phyloP scores from a whole-genome alignment of 2,329 filamentous ascomycete genomes.

The Paracoccidioides brasiliensis region DNA sequence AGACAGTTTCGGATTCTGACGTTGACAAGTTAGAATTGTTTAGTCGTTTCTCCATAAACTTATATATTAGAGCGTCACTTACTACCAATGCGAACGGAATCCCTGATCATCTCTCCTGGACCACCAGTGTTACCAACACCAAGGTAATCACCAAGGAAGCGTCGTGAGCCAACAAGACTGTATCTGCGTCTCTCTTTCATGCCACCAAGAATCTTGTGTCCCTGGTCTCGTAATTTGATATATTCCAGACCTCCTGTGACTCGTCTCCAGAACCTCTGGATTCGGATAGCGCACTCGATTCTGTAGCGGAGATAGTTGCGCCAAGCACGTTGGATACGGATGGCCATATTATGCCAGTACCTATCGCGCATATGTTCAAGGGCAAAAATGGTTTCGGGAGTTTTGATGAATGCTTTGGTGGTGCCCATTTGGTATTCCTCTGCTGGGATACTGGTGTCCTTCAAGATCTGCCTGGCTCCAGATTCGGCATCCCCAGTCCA shows the following conservation, averaged over 20 bases:
- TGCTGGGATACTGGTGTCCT: conserved; percentile 86
- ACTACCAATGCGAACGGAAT: conserved; percentile 54
- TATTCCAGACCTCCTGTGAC: conserved; percentile 84
- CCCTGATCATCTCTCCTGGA: conserved; percentile 67
- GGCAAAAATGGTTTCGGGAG: conserved; percentile 90
- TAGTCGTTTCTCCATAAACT: not conserved
- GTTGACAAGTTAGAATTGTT: not conserved
- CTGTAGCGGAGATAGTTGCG: conserved; percentile 88
- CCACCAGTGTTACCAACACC: conserved; percentile 71
- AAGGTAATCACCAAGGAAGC: conserved; percentile 91
- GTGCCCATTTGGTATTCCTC: conserved; percentile 97
- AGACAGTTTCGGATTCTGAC: conserved; percentile 49
- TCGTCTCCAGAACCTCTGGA: conserved; percentile 91
- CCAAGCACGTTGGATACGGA: conserved; percentile 93
- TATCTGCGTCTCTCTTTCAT: conserved; percentile 85
- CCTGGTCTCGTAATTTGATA: conserved; percentile 74
- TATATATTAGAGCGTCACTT: conserved; percentile 26
- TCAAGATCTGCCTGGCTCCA: conserved; percentile 82
- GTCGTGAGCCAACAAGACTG: conserved; percentile 78
- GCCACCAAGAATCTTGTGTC: conserved; percentile 65
- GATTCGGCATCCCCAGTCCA: conserved; percentile 83
- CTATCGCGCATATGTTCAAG: conserved; percentile 94
- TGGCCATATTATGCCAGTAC: conserved; percentile 99
- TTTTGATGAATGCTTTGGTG: conserved; percentile 96
- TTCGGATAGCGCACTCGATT: conserved; percentile 80